Percentiles rank a stretch among this genome's conserved stretches.
These are phyloP conservation scores for Fusarium oxysporum DNA, from an alignment of 2,329 filamentous ascomycete species.

Conservation along the genomic window DNA sequence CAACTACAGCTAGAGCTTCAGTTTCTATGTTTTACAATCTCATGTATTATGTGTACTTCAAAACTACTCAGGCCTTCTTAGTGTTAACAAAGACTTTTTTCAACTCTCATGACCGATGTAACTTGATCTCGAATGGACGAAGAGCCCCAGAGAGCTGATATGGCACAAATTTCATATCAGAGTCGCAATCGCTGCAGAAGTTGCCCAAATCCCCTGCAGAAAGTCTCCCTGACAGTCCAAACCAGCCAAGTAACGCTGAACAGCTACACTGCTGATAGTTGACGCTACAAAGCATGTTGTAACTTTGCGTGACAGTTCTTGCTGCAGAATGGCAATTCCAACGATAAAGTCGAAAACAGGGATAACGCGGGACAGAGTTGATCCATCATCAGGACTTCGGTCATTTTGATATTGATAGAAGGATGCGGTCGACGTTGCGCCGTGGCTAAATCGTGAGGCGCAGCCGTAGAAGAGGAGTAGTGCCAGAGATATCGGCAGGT, in stretches of 20 bases:
- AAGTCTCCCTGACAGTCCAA: conserved; percentile 5
- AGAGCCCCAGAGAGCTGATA: no score
- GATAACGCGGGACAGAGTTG: conserved; percentile 2
- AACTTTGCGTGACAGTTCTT: conserved; percentile 3
- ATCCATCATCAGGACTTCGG: conserved; percentile 17
- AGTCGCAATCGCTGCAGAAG: not conserved
- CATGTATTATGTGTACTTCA: no score
- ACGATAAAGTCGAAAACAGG: conserved; percentile 25
- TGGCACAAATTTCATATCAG: not conserved
- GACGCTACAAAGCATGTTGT: conserved; percentile 28
- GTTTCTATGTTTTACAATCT: no score
- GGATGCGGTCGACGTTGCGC: conserved; percentile 11
- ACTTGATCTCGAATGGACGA: no score
- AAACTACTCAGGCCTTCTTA: no score
- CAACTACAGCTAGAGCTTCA: no score
- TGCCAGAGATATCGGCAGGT: conserved; percentile 15
- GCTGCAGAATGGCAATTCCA: not conserved
- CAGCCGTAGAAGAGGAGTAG: conserved; percentile 32
- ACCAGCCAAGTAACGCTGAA: conserved; percentile 4
- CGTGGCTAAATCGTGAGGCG: conserved; percentile 29
- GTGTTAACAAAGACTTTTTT: no score
- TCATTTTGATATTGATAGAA: conserved; percentile 32
- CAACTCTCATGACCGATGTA: no score
- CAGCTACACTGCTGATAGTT: conserved; percentile 10
- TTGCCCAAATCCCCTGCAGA: conserved; percentile 22